A percentile compares a stretch with the other conserved stretches of the same genome.
Conservation (phyloP, 345 rosid genomes). For the Ceriops zippeliana region DNA sequence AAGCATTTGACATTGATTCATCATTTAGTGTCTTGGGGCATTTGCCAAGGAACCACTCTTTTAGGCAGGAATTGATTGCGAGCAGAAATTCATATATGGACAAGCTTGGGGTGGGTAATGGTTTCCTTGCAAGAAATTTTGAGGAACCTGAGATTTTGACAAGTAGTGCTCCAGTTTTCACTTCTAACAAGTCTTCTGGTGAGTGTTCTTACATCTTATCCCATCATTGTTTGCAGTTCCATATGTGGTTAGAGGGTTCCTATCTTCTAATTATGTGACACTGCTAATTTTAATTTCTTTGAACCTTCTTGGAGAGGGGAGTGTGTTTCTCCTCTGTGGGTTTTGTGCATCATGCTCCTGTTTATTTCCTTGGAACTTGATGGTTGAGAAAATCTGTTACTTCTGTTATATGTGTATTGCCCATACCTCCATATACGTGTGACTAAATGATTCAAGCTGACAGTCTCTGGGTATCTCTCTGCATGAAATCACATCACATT, state of each 20-base stretch:
- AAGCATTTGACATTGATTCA: slow-evolving; percentile 33
- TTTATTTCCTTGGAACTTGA: no score
- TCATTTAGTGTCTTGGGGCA: slow-evolving; percentile 22
- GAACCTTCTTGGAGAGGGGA: no score
- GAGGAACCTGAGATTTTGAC: slow-evolving; percentile 42
- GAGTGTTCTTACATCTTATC: slow-evolving; percentile 26
- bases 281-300: no score
- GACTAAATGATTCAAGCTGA: no score
- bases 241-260: no score
- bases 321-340: no score
- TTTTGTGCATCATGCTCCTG: no score
- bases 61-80: slow-evolving; percentile 38
- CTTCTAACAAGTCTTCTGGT: slow-evolving; percentile 61
- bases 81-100: slow-evolving; percentile 39
- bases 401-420: no score
- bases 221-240: neutral
- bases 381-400: no score
- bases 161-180: slow-evolving; percentile 24
- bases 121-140: slow-evolving; percentile 43
- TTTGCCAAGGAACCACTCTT: slow-evolving; percentile 29
- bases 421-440: no score
- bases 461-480: neutral
- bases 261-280: no score
- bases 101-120: slow-evolving; percentile 44
- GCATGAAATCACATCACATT: neutral